Conservation (phyloP, 768 basidiomycete species). For the Cyathus striatus region DNA sequence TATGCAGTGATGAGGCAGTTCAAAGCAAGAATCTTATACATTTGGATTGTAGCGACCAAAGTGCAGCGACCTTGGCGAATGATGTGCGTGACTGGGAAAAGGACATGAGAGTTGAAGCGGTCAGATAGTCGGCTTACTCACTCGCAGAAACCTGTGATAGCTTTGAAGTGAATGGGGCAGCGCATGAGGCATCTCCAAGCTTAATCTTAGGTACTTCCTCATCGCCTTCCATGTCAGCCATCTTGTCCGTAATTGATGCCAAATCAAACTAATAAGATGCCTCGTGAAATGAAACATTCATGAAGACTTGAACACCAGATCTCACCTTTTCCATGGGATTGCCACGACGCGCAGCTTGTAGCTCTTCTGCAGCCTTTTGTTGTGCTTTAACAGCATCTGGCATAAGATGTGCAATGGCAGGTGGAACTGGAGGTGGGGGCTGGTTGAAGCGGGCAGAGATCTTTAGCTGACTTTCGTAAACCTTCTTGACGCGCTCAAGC, state of each 20-base stretch:
- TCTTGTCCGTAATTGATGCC: constrained; percentile 19
- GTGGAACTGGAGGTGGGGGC: constrained; percentile 89
- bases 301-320: neutral
- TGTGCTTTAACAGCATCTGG: constrained; percentile 92
- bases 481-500: constrained; percentile 89
- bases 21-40: constrained; percentile 98
- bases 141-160: constrained; percentile 95
- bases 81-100: constrained; percentile 80
- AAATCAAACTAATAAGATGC: constrained; percentile 23
- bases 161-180: constrained; percentile 98
- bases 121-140: constrained; percentile 34
- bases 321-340: constrained; percentile 89
- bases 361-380: constrained; percentile 66
- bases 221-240: constrained; percentile 93
- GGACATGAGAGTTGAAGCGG: neutral
- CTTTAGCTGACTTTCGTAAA: constrained; percentile 93
- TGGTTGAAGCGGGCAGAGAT: constrained; percentile 89
- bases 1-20: constrained; percentile 99
- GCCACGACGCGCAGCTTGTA: constrained; percentile 60
- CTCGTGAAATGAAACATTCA: constrained; percentile 1
- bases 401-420: constrained; percentile 79
- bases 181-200: constrained; percentile 98
- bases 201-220: constrained; percentile 97
- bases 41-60: constrained; percentile 96
- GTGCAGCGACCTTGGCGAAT: constrained; percentile 99